These are phyloP conservation scores for Phanerochaete carnosa DNA, from an alignment of 768 basidiomycete genomes.

Conservation along the genomic window DNA sequence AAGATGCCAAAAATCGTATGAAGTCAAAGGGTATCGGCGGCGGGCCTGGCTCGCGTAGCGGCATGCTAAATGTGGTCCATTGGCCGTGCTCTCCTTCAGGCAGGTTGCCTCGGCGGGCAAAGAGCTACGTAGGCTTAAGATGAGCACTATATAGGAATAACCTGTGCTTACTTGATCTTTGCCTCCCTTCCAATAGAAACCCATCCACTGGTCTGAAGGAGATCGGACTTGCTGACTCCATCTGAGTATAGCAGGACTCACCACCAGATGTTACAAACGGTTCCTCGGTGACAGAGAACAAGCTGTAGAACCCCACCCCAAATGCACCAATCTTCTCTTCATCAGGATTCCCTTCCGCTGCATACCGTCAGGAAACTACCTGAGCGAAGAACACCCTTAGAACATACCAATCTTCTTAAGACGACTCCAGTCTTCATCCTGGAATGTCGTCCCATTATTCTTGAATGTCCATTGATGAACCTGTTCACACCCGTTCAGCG, in stretches of 20 bases:
- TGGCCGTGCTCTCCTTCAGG: slow-evolving; percentile 36
- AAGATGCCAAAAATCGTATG: slow-evolving; percentile 84
- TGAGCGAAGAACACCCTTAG: neutral
- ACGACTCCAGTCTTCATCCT: slow-evolving; percentile 84
- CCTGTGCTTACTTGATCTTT: slow-evolving; percentile 68
- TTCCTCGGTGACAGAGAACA: slow-evolving; percentile 82
- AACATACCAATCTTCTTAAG: slow-evolving; percentile 71
- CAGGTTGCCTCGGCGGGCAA: slow-evolving; percentile 74
- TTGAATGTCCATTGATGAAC: slow-evolving; percentile 80
- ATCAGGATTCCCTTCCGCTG: slow-evolving; percentile 91
- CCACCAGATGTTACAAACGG: slow-evolving; percentile 82
- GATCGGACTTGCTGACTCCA: slow-evolving; percentile 23
- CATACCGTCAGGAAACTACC: neutral
- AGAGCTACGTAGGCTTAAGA: slow-evolving; percentile 48
- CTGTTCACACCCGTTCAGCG: slow-evolving; percentile 31
- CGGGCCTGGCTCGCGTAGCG: slow-evolving; percentile 72
- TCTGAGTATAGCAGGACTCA: slow-evolving; percentile 25
- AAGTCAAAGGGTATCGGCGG: slow-evolving; percentile 86
- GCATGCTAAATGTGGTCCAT: slow-evolving; percentile 93
- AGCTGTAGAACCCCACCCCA: slow-evolving; percentile 80
- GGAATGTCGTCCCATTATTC: slow-evolving; percentile 84
- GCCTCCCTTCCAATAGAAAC: slow-evolving; percentile 93
- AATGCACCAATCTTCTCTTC: slow-evolving; percentile 96
- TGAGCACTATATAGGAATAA: slow-evolving; percentile 34
- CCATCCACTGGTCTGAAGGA: slow-evolving; percentile 78